Base-by-base conservation (phyloP, 768 basidiomycete species). In the Multifurca ochricompacta region DNA sequence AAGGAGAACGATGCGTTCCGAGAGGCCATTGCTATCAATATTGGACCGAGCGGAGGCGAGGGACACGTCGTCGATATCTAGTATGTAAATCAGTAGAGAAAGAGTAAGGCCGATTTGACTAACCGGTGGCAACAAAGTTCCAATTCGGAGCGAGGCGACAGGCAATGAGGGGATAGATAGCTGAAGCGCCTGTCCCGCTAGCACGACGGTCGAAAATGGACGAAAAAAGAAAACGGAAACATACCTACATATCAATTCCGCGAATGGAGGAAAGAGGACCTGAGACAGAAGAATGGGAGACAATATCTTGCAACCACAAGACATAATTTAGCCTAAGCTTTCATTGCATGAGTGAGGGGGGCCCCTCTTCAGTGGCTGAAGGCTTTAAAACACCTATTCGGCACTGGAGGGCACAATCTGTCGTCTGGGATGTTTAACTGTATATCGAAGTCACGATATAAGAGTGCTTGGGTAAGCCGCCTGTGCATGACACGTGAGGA, bases 151-250 rank as follows among this genome's bases (percentile, higher is more conserved):
- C 69, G 32, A 80, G 61, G 2, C 72, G 71, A 59, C 83, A 85
- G 0, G 74, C 79, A 0, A 98, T 73, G 1, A 97, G 72, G 0
- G 94, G 85, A 60, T 96, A 98, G 51, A 98, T 91, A 0, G 82
- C 87, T 0, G 89, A 89, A 6, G 92, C 84, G 0, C 95, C 95
- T 7, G 93, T 95, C 19, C 95, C 95, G 35, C 91, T 91, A 31
- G 8, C 32, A n/a, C 42, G 32, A 31, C 13, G 9, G 16, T 18
- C 32, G 18, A 31, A 31, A 1, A 7, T 32, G n/a, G n/a, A n/a
- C n/a, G n/a, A 21, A n/a, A 48, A 6, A 13, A 16, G 4, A 48
- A 6, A 16, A 36, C 19, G 37, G 32, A 37, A 6, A 3, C 6
- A 45, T 21, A 46, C 82, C 48, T 65, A 92, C 92, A 94, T 78